A percentile compares a stretch with the other conserved stretches of the same genome.
These are phyloP conservation scores for Larix sibirica DNA, from an alignment of 83 land plant genomes.

Conservation along the genomic window DNA sequence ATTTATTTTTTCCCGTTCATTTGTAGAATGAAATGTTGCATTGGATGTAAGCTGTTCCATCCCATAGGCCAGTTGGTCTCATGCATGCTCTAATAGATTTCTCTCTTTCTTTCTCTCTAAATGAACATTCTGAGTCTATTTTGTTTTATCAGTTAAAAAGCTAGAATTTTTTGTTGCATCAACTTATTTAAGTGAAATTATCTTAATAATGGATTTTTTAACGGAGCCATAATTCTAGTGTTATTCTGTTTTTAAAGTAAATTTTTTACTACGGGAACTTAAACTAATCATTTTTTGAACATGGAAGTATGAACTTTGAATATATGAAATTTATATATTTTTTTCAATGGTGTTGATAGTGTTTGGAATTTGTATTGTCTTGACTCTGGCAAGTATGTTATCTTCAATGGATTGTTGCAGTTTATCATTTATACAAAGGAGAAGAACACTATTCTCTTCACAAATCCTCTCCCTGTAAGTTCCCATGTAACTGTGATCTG, in stretches of 20 bases:
- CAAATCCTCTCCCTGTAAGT: conserved; percentile 78
- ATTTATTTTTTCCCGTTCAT: too few relatives aligned
- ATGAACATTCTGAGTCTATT: too few relatives aligned
- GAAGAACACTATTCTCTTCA: conserved; percentile 89
- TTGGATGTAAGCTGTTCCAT: too few relatives aligned
- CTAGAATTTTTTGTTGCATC: too few relatives aligned
- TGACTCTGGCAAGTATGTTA: conserved; percentile 80
- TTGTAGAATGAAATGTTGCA: too few relatives aligned
- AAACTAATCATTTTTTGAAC: background rate
- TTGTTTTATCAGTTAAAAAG: too few relatives aligned
- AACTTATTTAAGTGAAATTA: too few relatives aligned
- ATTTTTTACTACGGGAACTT: background rate
- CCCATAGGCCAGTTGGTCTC: too few relatives aligned
- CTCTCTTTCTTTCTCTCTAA: too few relatives aligned
- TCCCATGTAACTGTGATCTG: background rate
- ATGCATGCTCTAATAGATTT: too few relatives aligned
- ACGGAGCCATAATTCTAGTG: background rate
- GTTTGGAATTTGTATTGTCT: conserved; percentile 26
- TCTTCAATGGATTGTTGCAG: conserved; percentile 71
- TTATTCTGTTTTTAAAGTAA: background rate
- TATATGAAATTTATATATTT: background rate
- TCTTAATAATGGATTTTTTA: too few relatives aligned
- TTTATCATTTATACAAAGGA: conserved; percentile 78
- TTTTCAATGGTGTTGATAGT: background rate
- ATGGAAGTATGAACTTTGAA: background rate